These are phyloP conservation scores for Solanum sparsipilum DNA, from an alignment of 257 asterid genomes.

Conservation along the genomic window DNA sequence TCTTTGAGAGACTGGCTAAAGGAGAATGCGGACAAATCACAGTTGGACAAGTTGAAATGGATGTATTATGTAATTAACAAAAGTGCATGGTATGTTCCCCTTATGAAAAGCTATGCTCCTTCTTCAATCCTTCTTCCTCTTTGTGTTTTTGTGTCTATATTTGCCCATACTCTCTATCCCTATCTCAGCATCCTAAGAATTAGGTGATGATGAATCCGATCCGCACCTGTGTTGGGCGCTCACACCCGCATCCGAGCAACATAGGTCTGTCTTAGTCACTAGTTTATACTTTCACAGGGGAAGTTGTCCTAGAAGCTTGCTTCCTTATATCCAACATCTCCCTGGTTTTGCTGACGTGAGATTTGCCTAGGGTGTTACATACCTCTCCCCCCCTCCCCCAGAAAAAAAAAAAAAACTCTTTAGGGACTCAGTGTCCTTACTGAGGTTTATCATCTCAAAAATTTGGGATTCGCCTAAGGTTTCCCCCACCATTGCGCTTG, in stretches of 20 bases:
- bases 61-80: slow-evolving; percentile 70
- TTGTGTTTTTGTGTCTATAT: background rate
- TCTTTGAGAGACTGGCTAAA: slow-evolving; percentile 82
- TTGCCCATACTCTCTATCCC: background rate
- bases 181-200: background rate
- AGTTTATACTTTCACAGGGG: background rate
- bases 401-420: too few relatives aligned
- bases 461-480: background rate
- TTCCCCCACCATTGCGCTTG: background rate
- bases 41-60: slow-evolving; percentile 68
- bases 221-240: background rate
- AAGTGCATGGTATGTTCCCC: slow-evolving; percentile 70
- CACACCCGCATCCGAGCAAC: background rate
- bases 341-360: background rate
- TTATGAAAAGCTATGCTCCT: background rate
- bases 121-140: background rate
- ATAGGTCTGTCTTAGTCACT: background rate
- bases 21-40: slow-evolving; percentile 56
- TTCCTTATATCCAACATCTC: background rate
- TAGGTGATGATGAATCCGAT: background rate
- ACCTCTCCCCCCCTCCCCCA: background rate
- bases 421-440: background rate
- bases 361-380: background rate
- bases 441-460: background rate
- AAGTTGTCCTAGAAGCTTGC: background rate